A percentile compares a stretch with the other conserved stretches of the same genome.
phyloP scores from a whole-genome alignment of 352 stramenopile species.

The Phytophthora pini region DNA sequence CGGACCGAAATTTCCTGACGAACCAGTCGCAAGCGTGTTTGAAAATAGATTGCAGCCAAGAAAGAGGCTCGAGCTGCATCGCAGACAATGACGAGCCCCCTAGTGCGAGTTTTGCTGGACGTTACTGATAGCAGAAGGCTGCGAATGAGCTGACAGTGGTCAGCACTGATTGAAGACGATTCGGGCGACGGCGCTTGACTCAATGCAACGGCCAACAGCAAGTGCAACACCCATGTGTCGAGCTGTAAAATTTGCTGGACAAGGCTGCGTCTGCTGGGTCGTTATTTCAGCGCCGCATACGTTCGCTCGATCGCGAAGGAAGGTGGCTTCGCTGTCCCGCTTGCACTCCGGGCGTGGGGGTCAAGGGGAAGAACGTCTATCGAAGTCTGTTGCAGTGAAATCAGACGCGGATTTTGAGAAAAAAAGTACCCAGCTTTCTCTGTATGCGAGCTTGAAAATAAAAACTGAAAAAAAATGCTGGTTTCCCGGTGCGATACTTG shows the following conservation, averaged over 20 bases:
- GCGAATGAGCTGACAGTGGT: conserved; percentile 1
- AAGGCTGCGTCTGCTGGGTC: not conserved
- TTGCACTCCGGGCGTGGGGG: conserved; percentile 20
- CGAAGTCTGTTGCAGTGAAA: conserved; percentile 8
- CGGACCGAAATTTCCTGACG: conserved; percentile 23
- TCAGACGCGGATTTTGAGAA: conserved; percentile 24
- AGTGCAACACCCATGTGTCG: conserved; percentile 1
- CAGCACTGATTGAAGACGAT: conserved; percentile 12
- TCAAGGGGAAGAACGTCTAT: conserved; percentile 6
- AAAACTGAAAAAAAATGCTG: not conserved
- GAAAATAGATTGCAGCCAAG: conserved; percentile 20
- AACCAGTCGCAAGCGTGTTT: conserved; percentile 1
- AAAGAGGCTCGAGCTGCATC: conserved; percentile 11
- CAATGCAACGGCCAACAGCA: conserved; percentile 16
- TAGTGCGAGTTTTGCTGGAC: not conserved
- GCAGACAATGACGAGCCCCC: conserved; percentile 4
- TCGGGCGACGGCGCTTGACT: not conserved
- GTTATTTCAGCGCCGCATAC: conserved; percentile 10
- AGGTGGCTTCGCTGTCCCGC: conserved; percentile 23
- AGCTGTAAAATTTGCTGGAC: conserved; percentile 16
- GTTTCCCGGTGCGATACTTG: conserved; percentile 27
- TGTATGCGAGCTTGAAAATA: conserved; percentile 6
- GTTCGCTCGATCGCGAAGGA: conserved; percentile 8
- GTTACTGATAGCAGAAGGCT: conserved; percentile 15
- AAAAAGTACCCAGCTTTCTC: conserved; percentile 16